A percentile compares a stretch with the other conserved stretches of the same genome.
phyloP scores from a whole-genome alignment of 108 stramenopile genomes.

The Fistulifera pelliculosa region DNA sequence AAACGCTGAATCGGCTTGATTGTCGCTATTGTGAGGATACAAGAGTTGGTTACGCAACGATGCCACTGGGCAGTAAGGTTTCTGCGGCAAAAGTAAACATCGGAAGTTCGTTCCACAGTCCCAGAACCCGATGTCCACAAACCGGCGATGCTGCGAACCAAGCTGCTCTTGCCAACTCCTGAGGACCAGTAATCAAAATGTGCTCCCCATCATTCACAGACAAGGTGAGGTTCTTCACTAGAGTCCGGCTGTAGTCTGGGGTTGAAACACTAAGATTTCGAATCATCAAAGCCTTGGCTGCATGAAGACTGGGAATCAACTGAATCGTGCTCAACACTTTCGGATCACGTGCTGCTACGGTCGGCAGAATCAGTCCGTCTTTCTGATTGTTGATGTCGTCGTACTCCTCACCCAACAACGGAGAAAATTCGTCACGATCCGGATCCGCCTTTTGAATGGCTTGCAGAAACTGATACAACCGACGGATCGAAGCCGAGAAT shows the following conservation, averaged over 20 bases:
- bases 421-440: neutral
- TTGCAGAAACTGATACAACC: constrained; percentile 52
- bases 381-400: neutral
- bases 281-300: constrained; percentile 20
- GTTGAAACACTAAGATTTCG: constrained; percentile 32
- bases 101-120: constrained; percentile 36
- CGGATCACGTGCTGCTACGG: neutral
- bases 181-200: constrained; percentile 61
- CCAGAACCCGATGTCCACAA: constrained; percentile 70
- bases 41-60: constrained; percentile 84
- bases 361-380: neutral
- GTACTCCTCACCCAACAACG: neutral
- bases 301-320: neutral
- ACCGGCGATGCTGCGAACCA: constrained; percentile 78
- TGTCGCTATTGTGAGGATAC: constrained; percentile 54
- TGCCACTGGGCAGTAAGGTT: constrained; percentile 84
- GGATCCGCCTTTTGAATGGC: constrained; percentile 39
- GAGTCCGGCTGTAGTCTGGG: constrained; percentile 30
- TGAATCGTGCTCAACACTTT: neutral
- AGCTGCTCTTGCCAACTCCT: constrained; percentile 45
- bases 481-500: constrained; percentile 77
- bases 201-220: constrained; percentile 31
- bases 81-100: constrained; percentile 92
- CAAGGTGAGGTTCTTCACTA: constrained; percentile 40
- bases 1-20: constrained; percentile 4